phyloP scores from a whole-genome alignment of 2,329 filamentous ascomycete species.

The Fusarium newnesense region DNA sequence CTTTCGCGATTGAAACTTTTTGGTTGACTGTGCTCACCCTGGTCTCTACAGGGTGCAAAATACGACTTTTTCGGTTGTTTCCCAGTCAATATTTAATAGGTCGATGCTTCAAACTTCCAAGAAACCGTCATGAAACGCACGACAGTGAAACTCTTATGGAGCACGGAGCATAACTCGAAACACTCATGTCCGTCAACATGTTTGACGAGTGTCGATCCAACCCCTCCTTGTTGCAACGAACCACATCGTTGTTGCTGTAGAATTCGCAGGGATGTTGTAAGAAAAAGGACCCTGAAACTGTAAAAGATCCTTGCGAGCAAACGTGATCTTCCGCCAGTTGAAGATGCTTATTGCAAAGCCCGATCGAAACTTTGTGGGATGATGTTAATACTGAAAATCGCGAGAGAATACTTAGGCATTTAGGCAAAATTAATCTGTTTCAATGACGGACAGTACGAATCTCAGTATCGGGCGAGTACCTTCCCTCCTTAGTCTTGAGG shows the following conservation, averaged over 20 bases:
- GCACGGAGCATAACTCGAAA: slow-evolving; percentile 32
- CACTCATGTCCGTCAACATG: slow-evolving; percentile 18
- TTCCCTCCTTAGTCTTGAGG: not conserved
- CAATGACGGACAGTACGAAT: not conserved
- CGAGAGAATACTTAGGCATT: not conserved
- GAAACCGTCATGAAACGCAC: slow-evolving; percentile 36
- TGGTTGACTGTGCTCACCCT: slow-evolving; percentile 3
- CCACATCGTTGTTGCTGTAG: slow-evolving; percentile 7
- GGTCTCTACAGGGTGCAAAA: not conserved
- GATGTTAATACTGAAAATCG: not conserved
- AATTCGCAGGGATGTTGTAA: slow-evolving; percentile 16
- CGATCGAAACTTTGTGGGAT: not conserved
- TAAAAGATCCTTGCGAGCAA: slow-evolving; percentile 5
- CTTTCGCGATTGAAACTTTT: not conserved
- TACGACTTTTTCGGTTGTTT: slow-evolving; percentile 17
- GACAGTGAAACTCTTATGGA: slow-evolving; percentile 29
- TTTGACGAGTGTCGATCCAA: slow-evolving; percentile 37
- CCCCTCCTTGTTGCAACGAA: slow-evolving; percentile 10
- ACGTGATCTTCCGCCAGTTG: not conserved
- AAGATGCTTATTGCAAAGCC: not conserved
- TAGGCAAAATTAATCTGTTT: not conserved
- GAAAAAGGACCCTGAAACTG: slow-evolving; percentile 22
- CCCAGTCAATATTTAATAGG: slow-evolving; percentile 28
- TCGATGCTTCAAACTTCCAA: slow-evolving; percentile 33
- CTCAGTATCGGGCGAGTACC: not conserved